Conservation (phyloP, 208 protist genomes). For the Porcisia deanei region DNA sequence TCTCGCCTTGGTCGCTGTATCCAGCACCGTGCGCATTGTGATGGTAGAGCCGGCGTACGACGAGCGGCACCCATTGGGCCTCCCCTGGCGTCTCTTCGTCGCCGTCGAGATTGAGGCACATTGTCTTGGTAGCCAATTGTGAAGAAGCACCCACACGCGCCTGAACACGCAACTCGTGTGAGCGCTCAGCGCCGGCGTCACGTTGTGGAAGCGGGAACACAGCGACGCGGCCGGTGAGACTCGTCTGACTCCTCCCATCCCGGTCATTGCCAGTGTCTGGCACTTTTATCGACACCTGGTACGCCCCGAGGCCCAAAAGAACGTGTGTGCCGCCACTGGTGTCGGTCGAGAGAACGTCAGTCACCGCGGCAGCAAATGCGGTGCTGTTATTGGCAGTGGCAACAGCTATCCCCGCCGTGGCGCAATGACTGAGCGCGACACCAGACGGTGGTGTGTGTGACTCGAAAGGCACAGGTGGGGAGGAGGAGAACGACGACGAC, state of each 20-base stretch:
- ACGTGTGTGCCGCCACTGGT: constrained; percentile 4
- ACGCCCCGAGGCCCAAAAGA: constrained; percentile 18
- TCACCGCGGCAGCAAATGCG: neutral
- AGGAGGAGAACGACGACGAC: neutral
- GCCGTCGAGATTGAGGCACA: constrained; percentile 1
- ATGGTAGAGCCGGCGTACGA: neutral
- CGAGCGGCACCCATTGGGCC: constrained; percentile 31
- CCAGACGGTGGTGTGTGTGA: neutral
- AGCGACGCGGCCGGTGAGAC: neutral
- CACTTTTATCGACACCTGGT: constrained; percentile 9
- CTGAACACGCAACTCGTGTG: constrained; percentile 20
- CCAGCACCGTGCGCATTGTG: neutral
- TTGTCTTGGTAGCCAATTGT: constrained; percentile 1
- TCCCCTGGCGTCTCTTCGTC: neutral
- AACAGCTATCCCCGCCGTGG: neutral
- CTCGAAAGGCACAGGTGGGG: neutral
- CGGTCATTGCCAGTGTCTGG: neutral
- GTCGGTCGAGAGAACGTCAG: neutral
- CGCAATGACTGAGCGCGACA: neutral
- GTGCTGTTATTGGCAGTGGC: neutral
- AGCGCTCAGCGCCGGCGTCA: neutral
- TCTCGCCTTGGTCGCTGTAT: neutral
- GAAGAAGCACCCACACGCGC: neutral
- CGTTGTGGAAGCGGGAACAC: constrained; percentile 19
- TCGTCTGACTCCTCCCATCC: neutral